These are phyloP conservation scores for Cenchrus purpureus DNA, from an alignment of 176 grass and related monocot species.

Conservation along the genomic window DNA sequence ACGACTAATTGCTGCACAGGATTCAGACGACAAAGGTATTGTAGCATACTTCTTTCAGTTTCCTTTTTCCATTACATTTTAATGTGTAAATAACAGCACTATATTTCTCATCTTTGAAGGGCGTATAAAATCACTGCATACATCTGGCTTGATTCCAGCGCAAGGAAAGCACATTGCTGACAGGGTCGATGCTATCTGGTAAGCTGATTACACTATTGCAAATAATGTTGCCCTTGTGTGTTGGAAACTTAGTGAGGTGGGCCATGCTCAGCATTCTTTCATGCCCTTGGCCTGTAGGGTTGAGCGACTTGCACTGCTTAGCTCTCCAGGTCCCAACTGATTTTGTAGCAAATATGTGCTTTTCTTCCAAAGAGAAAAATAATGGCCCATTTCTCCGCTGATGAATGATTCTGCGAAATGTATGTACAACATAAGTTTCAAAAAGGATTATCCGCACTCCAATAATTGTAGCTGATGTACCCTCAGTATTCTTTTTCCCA, in stretches of 20 bases:
- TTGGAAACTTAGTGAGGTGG: not conserved
- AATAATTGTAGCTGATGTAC: not conserved
- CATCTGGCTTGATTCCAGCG: conserved; percentile 82
- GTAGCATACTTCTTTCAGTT: not conserved
- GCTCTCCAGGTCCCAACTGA: not conserved
- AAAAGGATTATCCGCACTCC: not conserved
- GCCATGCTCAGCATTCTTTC: not conserved
- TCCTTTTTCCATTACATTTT: conserved; percentile 14
- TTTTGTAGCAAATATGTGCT: not conserved
- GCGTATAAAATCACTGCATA: conserved; percentile 87
- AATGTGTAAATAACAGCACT: conserved; percentile 34
- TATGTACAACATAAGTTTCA: not conserved
- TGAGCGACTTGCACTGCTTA: not conserved
- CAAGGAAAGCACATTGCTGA: conserved; percentile 95
- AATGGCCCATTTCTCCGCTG: not conserved
- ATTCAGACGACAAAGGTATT: conserved; percentile 90
- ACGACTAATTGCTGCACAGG: conserved; percentile 66
- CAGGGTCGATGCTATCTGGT: conserved; percentile 89
- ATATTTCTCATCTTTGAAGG: conserved; percentile 60
- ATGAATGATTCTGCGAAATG: not conserved
- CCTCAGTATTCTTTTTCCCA: not conserved
- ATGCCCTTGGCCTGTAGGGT: not conserved
- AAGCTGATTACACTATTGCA: conserved; percentile 38
- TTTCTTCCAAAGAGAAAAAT: not conserved
- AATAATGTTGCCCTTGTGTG: conserved; percentile 12